Evolutionary conservation across 352 stramenopile species (phyloP), one percentile per base, ranked within the genome.

Genomic region (Globisporangium echinulatum): DNA sequence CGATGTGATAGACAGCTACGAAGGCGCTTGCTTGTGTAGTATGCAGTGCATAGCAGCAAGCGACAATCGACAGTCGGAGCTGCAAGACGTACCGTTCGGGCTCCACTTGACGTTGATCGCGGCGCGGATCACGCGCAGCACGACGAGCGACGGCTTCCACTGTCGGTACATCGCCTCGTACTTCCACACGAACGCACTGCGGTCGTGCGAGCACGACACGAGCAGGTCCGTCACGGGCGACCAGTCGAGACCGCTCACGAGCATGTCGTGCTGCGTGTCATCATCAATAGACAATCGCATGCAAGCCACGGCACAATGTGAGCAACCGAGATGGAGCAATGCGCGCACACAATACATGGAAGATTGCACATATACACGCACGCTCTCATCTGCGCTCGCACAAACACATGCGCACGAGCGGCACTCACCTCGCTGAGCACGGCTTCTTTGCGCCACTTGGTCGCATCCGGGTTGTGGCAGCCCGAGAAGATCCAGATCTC

Each of bases 141-240:
- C 88, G 19, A 97, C 91, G 9, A 98, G 77, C 56, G 82, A 84
- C 48, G 90, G 93, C 59, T 96, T 97, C 93, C 93, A 98, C 66
- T 90, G 75, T 36, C 83, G 79, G 54, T 85, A 85, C n/a, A 79
- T 68, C 13, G 74, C 57, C 37, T 97, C 87, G 62, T 89, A 97
- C 48, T 87, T 96, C 94, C 94, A 98, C 43, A 98, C 94, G 56
- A 98, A 98, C 39, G 94, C 93, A 56, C 94, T 96, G 52, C 92
- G 86, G 68, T 98, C 94, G 67, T 98, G 94, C 49, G 87, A 96
- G 75, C 92, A 97, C 33, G 92, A 97, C 40, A 98, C 94, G 38
- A 98, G 85, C 72, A 96, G 88, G 73, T 98, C 94, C 52, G 90
- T 91, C 57, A 94, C 87, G 2, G 87, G 85, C 17, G 82, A 97